phyloP scores from a whole-genome alignment of 208 protist species.

The Leishmania tropica region DNA sequence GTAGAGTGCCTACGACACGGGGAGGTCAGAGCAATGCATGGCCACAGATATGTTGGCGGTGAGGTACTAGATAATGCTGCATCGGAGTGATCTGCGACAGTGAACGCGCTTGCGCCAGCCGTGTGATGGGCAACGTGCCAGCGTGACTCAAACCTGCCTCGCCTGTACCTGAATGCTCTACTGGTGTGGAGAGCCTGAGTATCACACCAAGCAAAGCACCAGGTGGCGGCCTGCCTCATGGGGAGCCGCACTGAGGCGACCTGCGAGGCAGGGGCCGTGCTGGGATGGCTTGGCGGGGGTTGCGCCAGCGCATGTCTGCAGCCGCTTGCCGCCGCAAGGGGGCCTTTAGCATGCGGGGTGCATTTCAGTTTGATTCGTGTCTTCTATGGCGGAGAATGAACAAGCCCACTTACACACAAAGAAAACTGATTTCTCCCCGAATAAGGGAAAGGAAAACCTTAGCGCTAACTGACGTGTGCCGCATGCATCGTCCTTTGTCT shows the following conservation, averaged over 20 bases:
- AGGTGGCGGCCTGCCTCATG: background rate
- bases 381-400: background rate
- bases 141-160: background rate
- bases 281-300: background rate
- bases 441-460: background rate
- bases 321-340: background rate
- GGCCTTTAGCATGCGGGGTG: background rate
- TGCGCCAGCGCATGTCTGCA: background rate
- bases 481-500: background rate
- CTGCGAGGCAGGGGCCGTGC: background rate
- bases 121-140: background rate
- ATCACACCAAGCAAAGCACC: background rate
- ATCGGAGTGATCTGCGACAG: background rate
- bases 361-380: background rate
- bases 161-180: no score
- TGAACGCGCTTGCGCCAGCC: background rate
- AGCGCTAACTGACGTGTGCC: background rate
- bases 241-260: background rate
- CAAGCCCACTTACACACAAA: no score
- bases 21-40: background rate
- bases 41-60: background rate
- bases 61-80: background rate
- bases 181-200: background rate
- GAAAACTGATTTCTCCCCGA: background rate
- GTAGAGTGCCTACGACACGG: background rate